These are phyloP conservation scores for Seiridium cupressi DNA, from an alignment of 2,329 filamentous ascomycete species.

Conservation along the genomic window DNA sequence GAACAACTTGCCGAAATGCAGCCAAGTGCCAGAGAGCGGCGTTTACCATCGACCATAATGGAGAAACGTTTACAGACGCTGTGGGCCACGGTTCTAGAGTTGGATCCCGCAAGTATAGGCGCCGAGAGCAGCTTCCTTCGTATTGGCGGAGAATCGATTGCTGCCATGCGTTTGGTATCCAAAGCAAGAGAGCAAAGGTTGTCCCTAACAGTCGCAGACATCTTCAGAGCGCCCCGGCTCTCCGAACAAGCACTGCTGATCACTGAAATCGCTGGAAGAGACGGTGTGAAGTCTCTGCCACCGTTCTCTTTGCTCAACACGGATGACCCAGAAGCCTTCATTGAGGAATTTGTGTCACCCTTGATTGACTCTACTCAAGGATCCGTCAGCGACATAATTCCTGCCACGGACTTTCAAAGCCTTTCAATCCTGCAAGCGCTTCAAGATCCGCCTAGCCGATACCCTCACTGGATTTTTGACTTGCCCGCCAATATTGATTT, in stretches of 20 bases:
- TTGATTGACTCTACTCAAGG: neutral
- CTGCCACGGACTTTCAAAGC: conserved; percentile 5
- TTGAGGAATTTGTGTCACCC: neutral
- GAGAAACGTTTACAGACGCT: conserved; percentile 2
- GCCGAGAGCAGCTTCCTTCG: conserved; percentile 26
- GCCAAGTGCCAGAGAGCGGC: neutral
- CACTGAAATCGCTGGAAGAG: neutral
- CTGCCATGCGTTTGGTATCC: conserved; percentile 41
- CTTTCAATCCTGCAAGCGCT: conserved; percentile 2
- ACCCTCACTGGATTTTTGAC: conserved; percentile 7
- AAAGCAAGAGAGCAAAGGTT: conserved; percentile 11
- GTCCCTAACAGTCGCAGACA: conserved; percentile 1
- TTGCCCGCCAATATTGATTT: conserved; percentile 4
- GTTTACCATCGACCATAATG: neutral
- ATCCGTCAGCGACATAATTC: conserved; percentile 1
- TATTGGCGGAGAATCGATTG: conserved; percentile 28
- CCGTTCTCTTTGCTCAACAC: conserved; percentile 2
- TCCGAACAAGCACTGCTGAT: neutral
- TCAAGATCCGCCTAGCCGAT: neutral
- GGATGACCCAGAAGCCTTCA: neutral
- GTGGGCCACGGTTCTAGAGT: neutral
- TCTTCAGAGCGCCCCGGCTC: conserved; percentile 8
- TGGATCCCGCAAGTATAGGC: neutral
- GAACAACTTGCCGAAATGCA: neutral
- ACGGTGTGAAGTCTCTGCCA: neutral